Base-by-base conservation (phyloP, 1,284 basidiomycete species). In the Afroboletus lepidellus region DNA sequence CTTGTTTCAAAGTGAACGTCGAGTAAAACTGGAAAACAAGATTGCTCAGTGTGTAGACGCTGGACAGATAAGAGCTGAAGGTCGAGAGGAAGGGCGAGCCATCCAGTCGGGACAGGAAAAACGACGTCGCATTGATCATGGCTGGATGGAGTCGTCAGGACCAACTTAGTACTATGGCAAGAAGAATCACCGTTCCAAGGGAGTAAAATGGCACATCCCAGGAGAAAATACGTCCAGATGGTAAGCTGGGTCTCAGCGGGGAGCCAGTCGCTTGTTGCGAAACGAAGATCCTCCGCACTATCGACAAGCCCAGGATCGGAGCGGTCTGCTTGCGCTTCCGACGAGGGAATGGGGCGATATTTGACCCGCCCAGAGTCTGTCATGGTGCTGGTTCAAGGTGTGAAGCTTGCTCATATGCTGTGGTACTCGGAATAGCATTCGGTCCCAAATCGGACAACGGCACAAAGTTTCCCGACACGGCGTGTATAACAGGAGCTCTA, bases 191-290 rank as follows among this genome's bases (percentile, higher is more conserved):
- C 51, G 9, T 44, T 44, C 33, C 41, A 53, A 8, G 51, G 51
- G 7, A 53, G 36, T 16, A 53, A 32, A n/a, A 52, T 34, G n/a
- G 51, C 36, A 16, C 51, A 44, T 13, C 51, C 51, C 23, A 53
- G 49, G 21, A 53, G 34, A 4, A 53, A 53, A 25, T 39, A 52
- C 8, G 49, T 44, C 51, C 48, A 52, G 7, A 30, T 68, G 58
- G 85, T 77, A 20, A 38, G 11, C 45, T 73, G 74, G 25, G 70
- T 77, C 4, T 60, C 38, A 47, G 36, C 20, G n/a, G 41, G 36
- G 21, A 38, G 32, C 41, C 52, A 45, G n/a, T 51, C 54, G 34
- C 36, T 29, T 18, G 41, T 36, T 18, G 44, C n/a, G n/a, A 27
- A n/a, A 29, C 36, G 6, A 25, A 27, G 24, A 21, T 34, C 41